phyloP scores from a whole-genome alignment of 441 rosid species.

The Bruguiera hainesii region DNA sequence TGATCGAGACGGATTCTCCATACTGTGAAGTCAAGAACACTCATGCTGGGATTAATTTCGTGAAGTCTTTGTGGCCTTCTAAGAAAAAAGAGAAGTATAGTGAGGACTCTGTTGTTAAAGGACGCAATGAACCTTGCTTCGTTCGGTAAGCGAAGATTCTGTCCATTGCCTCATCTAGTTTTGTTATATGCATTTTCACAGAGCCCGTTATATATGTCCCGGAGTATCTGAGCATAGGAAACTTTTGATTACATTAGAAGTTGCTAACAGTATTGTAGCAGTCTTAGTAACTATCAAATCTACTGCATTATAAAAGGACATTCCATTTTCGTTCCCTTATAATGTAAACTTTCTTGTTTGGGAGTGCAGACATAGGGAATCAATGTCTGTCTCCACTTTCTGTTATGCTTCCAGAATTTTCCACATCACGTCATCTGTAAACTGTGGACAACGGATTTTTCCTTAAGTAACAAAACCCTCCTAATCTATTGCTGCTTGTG shows the following conservation, averaged over 20 bases:
- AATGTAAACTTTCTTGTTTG: background rate
- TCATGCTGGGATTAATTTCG: slow-evolving; percentile 66
- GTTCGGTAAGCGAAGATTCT: slow-evolving; percentile 56
- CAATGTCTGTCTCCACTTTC: no score
- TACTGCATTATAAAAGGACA: background rate
- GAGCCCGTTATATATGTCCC: background rate
- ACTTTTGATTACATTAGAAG: background rate
- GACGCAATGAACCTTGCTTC: slow-evolving; percentile 93
- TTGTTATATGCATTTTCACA: background rate
- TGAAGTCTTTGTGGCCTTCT: slow-evolving; percentile 76
- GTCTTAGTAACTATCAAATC: background rate
- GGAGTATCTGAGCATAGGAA: background rate
- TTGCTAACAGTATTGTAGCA: background rate
- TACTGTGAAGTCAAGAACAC: slow-evolving; percentile 88
- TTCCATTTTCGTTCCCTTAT: background rate
- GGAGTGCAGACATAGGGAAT: background rate
- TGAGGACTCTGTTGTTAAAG: slow-evolving; percentile 66
- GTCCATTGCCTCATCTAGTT: background rate
- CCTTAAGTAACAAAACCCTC: background rate
- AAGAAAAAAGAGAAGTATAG: slow-evolving; percentile 95
- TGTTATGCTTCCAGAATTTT: no score
- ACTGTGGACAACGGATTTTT: background rate
- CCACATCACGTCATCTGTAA: no score
- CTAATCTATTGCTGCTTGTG: background rate
- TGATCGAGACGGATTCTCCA: slow-evolving; percentile 98